These are phyloP conservation scores for Penicillium parvum DNA, from an alignment of 495 filamentous ascomycete genomes.

Conservation along the genomic window DNA sequence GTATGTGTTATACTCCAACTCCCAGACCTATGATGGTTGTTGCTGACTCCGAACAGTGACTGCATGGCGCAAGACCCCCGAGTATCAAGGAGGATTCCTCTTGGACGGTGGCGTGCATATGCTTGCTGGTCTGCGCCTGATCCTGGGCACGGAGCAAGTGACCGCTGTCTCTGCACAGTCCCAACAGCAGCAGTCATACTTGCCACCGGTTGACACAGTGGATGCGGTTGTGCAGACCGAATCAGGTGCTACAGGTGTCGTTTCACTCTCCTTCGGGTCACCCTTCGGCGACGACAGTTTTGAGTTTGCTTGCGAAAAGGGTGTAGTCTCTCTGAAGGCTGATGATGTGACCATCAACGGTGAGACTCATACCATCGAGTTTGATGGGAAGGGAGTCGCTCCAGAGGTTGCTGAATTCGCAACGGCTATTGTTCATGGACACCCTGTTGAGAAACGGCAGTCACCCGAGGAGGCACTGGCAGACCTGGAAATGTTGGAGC, in stretches of 20 bases:
- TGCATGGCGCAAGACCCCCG: constrained; percentile 66
- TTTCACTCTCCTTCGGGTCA: constrained; percentile 63
- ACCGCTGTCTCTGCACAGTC: constrained; percentile 56
- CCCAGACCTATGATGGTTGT: constrained; percentile 5
- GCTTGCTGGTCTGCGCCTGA: constrained; percentile 55
- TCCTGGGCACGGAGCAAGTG: constrained; percentile 50
- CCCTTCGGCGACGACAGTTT: constrained; percentile 52
- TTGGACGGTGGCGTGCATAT: constrained; percentile 76
- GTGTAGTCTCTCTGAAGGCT: constrained; percentile 48
- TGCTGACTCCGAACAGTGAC: constrained; percentile 44
- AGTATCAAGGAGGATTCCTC: constrained; percentile 73
- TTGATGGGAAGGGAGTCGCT: constrained; percentile 55
- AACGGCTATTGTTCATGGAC: constrained; percentile 42
- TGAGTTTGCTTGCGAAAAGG: constrained; percentile 47
- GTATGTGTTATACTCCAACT: constrained; percentile 25
- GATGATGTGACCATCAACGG: constrained; percentile 53
- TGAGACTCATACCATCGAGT: constrained; percentile 47
- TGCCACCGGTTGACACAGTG: constrained; percentile 73
- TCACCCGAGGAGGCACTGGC: constrained; percentile 61
- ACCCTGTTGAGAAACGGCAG: constrained; percentile 51
- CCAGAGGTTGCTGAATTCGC: constrained; percentile 67
- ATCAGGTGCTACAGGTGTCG: constrained; percentile 58
- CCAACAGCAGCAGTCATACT: constrained; percentile 51
- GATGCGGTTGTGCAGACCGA: constrained; percentile 57
- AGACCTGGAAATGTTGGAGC: constrained; percentile 67